Percentiles rank a stretch among this genome's conserved stretches.
These are phyloP conservation scores for Microbotryum scabiosae DNA, from an alignment of 1,284 basidiomycete genomes.

Conservation along the genomic window DNA sequence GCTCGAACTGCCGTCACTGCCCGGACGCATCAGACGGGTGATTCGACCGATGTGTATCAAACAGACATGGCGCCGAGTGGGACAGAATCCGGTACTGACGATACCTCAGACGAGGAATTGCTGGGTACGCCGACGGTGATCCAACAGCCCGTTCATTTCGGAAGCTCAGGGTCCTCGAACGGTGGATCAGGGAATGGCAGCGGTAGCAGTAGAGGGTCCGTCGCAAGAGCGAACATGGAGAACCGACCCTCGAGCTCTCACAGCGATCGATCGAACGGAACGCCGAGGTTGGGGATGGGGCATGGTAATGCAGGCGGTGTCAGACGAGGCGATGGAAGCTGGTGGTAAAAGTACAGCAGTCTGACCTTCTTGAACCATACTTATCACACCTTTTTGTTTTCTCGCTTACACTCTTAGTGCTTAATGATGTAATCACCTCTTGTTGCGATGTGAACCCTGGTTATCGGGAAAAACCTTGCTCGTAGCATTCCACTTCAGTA, in stretches of 20 bases:
- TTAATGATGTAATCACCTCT: too few species aligned
- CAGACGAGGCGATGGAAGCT: conserved; percentile 18
- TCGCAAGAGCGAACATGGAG: background rate
- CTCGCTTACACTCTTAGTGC: too few species aligned
- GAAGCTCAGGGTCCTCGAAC: conserved; percentile 11
- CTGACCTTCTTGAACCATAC: too few species aligned
- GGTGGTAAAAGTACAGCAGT: conserved; percentile 14
- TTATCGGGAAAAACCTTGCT: too few species aligned
- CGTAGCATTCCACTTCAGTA: too few species aligned
- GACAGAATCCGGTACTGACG: too few species aligned
- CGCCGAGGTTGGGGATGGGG: conserved; percentile 17
- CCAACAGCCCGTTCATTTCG: conserved; percentile 22
- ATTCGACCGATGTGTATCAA: background rate
- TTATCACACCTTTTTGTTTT: too few species aligned
- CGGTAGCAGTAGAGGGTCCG: background rate
- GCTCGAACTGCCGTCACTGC: background rate
- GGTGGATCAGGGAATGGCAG: background rate
- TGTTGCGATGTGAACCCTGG: too few species aligned
- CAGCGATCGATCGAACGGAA: background rate
- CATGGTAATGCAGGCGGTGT: conserved; percentile 16
- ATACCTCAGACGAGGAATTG: background rate
- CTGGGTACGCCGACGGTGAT: background rate
- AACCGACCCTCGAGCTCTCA: background rate
- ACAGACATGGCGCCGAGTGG: background rate
- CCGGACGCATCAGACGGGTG: background rate